Evolutionary conservation across 192 early-diverging fungal species (phyloP).

Genomic region (Spinellus fusiger): DNA sequence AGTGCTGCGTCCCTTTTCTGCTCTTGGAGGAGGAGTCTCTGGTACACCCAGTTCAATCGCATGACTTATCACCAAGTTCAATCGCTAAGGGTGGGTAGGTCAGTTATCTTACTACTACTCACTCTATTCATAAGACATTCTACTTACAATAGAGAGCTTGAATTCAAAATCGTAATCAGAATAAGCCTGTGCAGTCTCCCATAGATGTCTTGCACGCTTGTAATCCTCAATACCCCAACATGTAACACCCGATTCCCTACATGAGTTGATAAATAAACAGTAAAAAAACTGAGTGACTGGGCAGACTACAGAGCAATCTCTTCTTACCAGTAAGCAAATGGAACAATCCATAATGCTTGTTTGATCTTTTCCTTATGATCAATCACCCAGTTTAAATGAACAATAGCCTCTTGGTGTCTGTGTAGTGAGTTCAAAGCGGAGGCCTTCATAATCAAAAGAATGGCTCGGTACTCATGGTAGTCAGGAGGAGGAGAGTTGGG

Average conservation of each 20-base stretch:
- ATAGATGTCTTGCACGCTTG: conserved; percentile 29
- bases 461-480: conserved; percentile 40
- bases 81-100: conserved; percentile 14
- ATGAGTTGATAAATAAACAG: not conserved
- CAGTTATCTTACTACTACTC: not conserved
- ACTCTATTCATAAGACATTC: not conserved
- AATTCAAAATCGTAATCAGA: conserved; percentile 50
- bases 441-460: conserved; percentile 42
- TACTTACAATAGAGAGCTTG: conserved; percentile 29
- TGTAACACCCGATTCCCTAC: conserved; percentile 41
- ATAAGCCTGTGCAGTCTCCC: conserved; percentile 39
- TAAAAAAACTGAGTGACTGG: not conserved
- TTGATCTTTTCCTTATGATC: conserved; percentile 35
- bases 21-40: conserved; percentile 11
- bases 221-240: conserved; percentile 37
- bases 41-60: conserved; percentile 29
- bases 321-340: conserved; percentile 45
- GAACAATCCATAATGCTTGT: conserved; percentile 43
- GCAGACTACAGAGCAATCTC: not conserved
- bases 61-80: conserved; percentile 27
- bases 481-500: conserved; percentile 27
- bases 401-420: conserved; percentile 35
- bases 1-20: conserved; percentile 19
- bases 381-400: conserved; percentile 45
- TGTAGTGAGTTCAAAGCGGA: conserved; percentile 40